These are phyloP conservation scores for Xerocomellus intermedius DNA, from an alignment of 768 basidiomycete species.

Conservation along the genomic window DNA sequence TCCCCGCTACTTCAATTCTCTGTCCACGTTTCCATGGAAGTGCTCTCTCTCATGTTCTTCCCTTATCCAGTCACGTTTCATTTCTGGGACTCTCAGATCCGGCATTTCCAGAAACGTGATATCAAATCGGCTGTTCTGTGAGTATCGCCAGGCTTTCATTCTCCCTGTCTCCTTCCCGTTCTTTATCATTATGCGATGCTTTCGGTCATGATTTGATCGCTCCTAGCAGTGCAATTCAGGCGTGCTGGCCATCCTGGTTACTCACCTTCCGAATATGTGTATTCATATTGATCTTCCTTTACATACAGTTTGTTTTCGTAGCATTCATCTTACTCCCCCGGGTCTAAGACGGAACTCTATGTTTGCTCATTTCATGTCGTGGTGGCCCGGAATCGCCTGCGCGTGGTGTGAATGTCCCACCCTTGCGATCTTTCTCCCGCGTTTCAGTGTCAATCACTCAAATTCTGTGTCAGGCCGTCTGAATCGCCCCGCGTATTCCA, in stretches of 20 bases:
- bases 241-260: conserved; percentile 19
- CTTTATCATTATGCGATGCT: conserved; percentile 31
- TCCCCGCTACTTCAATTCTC: neutral
- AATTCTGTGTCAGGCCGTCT: neutral
- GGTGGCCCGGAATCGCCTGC: conserved; percentile 19
- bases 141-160: conserved; percentile 30
- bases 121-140: conserved; percentile 34
- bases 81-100: conserved; percentile 15
- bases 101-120: conserved; percentile 33
- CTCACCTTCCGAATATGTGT: conserved; percentile 22
- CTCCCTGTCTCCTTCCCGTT: conserved; percentile 12
- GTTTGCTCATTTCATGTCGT: conserved; percentile 27
- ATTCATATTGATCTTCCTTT: conserved; percentile 28
- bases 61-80: conserved; percentile 23
- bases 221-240: conserved; percentile 24
- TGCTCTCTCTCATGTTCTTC: conserved; percentile 2
- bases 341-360: conserved; percentile 33
- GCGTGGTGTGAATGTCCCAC: conserved; percentile 21
- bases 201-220: conserved; percentile 31
- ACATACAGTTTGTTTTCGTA: conserved; percentile 28
- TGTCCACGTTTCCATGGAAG: conserved; percentile 23
- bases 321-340: conserved; percentile 22
- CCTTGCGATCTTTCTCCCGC: conserved; percentile 19
- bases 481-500: neutral
- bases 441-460: conserved; percentile 21